These are phyloP conservation scores for Aspergillus ustus DNA, from an alignment of 2,329 filamentous ascomycete genomes.

Conservation along the genomic window DNA sequence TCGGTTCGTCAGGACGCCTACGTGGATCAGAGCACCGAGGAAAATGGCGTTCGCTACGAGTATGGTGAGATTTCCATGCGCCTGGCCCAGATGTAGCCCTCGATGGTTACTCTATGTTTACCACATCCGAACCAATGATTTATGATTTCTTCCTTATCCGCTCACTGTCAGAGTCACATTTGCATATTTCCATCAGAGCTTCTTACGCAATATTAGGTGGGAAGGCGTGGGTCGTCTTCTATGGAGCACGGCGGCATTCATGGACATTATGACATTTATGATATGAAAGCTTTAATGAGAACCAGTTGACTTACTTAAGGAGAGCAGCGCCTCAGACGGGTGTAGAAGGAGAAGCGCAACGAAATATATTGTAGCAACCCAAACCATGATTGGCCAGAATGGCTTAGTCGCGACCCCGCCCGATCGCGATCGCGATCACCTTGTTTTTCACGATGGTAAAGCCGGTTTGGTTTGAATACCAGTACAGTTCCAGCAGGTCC, in stretches of 20 bases:
- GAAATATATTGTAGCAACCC: not conserved
- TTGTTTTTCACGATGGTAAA: not conserved
- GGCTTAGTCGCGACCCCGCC: not conserved
- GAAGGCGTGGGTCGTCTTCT: not conserved
- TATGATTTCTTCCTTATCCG: not conserved
- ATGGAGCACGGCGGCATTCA: not conserved
- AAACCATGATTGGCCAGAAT: not conserved
- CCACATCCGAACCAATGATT: not conserved
- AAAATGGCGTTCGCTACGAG: conserved; percentile 26
- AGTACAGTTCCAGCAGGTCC: not conserved
- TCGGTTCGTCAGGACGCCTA: conserved; percentile 63
- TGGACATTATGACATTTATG: not conserved
- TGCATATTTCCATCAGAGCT: not conserved
- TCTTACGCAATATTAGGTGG: not conserved
- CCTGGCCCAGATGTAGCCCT: conserved; percentile 21
- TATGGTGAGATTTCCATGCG: conserved; percentile 38
- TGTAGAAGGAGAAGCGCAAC: not conserved
- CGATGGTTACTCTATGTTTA: not conserved
- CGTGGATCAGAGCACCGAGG: conserved; percentile 34
- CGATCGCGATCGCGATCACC: not conserved
- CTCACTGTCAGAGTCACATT: not conserved
- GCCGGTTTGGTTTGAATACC: conserved; percentile 5
- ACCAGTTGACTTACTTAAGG: not conserved
- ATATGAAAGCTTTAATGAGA: not conserved
- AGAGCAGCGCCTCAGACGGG: no score